phyloP scores from a whole-genome alignment of 2,329 filamentous ascomycete genomes.

The Exophiala viscosa region DNA sequence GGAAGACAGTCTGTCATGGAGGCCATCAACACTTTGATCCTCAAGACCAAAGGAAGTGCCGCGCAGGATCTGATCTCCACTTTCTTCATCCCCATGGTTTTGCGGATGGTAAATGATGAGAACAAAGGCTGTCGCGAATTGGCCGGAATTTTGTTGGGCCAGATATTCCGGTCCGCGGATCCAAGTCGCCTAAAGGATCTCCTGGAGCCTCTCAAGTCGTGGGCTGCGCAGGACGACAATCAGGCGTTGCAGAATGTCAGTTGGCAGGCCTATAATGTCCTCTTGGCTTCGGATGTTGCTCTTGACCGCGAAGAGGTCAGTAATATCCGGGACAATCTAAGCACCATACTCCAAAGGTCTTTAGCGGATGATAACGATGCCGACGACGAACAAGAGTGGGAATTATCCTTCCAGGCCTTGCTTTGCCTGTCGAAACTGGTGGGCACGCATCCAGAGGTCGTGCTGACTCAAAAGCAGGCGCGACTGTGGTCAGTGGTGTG shows the following conservation, averaged over 20 bases:
- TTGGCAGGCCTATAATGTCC: conserved; percentile 76
- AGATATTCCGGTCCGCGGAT: conserved; percentile 75
- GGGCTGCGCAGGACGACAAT: conserved; percentile 74
- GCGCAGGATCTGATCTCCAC: conserved; percentile 76
- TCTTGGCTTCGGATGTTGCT: conserved; percentile 67
- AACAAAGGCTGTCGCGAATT: conserved; percentile 79
- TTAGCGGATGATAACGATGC: conserved; percentile 44
- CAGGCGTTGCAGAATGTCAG: conserved; percentile 66
- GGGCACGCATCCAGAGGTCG: conserved; percentile 60
- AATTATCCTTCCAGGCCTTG: conserved; percentile 71
- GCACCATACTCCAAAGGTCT: conserved; percentile 3
- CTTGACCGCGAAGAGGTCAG: conserved; percentile 51
- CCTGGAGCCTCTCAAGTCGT: conserved; percentile 65
- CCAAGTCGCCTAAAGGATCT: conserved; percentile 68
- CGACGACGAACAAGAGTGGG: conserved; percentile 45
- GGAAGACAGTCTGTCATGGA: conserved; percentile 93
- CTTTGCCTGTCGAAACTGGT: conserved; percentile 66
- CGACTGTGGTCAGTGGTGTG: conserved; percentile 69
- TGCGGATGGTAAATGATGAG: conserved; percentile 84
- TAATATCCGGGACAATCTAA: conserved; percentile 13
- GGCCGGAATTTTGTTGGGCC: conserved; percentile 73
- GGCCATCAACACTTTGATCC: conserved; percentile 77
- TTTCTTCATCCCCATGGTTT: conserved; percentile 81
- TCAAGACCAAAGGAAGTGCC: conserved; percentile 76
- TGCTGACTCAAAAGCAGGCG: conserved; percentile 58